A percentile compares a stretch with the other conserved stretches of the same genome.
Conservation (phyloP, 2,329 filamentous ascomycete species). For the Calonectria montana region DNA sequence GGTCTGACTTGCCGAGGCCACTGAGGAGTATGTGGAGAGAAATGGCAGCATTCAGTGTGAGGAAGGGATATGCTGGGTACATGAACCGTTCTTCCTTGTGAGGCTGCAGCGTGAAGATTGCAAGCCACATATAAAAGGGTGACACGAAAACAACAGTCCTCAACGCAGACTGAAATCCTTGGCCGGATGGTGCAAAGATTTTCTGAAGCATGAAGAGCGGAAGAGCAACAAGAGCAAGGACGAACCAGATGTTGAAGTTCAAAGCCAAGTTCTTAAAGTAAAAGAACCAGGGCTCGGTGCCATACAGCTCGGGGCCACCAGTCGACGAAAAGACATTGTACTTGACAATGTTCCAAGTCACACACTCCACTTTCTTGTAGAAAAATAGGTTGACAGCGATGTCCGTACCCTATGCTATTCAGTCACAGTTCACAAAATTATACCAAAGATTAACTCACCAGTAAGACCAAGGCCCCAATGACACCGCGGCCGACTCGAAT, state of each 20-base stretch:
- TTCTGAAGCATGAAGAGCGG: slow-evolving; percentile 84
- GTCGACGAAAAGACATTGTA: slow-evolving; percentile 93
- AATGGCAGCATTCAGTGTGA: slow-evolving; percentile 89
- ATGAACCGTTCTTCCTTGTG: slow-evolving; percentile 99
- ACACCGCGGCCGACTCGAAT: slow-evolving; percentile 75
- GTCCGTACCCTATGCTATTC: slow-evolving; percentile 69
- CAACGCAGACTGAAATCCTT: slow-evolving; percentile 76
- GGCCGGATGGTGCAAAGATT: slow-evolving; percentile 67
- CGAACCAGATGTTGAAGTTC: slow-evolving; percentile 97
- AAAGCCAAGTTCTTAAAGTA: slow-evolving; percentile 91
- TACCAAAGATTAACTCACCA: slow-evolving; percentile 64
- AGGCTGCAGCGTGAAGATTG: slow-evolving; percentile 89
- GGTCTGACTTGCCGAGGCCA: slow-evolving; percentile 77
- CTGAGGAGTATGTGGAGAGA: slow-evolving; percentile 83
- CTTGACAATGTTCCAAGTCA: slow-evolving; percentile 91
- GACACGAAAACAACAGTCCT: slow-evolving; percentile 81
- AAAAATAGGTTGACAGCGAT: slow-evolving; percentile 82
- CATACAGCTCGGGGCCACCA: slow-evolving; percentile 91
- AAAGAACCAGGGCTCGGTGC: slow-evolving; percentile 96
- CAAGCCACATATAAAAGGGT: slow-evolving; percentile 95
- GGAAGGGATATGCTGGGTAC: slow-evolving; percentile 94
- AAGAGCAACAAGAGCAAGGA: slow-evolving; percentile 78
- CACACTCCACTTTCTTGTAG: slow-evolving; percentile 81
- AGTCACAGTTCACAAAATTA: not conserved
- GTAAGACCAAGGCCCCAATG: slow-evolving; percentile 72